phyloP scores from a whole-genome alignment of 140 eudicot species.

The Anethum foeniculum region DNA sequence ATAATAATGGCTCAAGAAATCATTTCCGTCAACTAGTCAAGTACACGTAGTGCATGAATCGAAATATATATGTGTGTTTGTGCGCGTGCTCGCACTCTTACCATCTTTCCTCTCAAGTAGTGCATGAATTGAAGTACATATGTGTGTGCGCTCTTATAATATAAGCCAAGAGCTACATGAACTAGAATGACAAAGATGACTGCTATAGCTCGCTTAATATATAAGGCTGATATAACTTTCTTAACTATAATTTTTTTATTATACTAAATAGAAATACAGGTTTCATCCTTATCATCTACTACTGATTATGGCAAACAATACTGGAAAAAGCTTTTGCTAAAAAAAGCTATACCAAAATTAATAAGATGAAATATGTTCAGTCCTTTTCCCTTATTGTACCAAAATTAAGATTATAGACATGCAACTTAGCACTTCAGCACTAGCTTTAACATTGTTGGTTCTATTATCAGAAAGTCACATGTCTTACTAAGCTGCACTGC shows the following conservation, averaged over 20 bases:
- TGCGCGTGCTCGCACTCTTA: too few species aligned
- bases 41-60: not conserved
- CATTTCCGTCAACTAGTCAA: not conserved
- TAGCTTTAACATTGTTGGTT: not conserved
- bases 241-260: not conserved
- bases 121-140: not conserved
- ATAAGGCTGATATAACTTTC: not conserved
- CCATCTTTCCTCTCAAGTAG: not conserved
- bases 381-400: not conserved
- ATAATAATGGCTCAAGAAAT: not conserved
- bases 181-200: not conserved
- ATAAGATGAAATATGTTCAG: not conserved
- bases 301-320: not conserved
- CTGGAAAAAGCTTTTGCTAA: not conserved
- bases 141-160: not conserved
- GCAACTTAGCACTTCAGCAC: not conserved
- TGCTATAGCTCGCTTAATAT: not conserved
- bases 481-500: not conserved
- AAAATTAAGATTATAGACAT: not conserved
- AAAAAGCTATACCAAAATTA: not conserved
- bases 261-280: not conserved
- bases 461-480: not conserved
- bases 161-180: not conserved
- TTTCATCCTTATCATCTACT: not conserved
- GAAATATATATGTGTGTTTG: not conserved